These are phyloP conservation scores for Aspergillus amoenus DNA, from an alignment of 2,329 filamentous ascomycete genomes.

Conservation along the genomic window DNA sequence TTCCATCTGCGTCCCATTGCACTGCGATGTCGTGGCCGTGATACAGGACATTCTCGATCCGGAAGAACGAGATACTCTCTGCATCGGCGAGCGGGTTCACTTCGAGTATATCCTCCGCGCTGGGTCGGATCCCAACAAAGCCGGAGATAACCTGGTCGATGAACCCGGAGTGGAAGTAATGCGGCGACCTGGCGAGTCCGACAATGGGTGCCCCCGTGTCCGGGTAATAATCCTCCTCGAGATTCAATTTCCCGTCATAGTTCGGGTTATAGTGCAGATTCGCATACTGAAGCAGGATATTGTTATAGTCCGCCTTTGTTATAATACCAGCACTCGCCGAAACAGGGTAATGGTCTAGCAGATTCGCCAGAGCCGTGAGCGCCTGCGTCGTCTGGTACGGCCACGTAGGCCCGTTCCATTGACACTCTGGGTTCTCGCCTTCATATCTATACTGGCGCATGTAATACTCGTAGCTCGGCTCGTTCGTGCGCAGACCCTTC, in stretches of 20 bases:
- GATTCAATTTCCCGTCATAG: slow-evolving; percentile 31
- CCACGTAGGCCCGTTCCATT: slow-evolving; percentile 49
- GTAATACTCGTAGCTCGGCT: slow-evolving; percentile 47
- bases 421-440: slow-evolving; percentile 38
- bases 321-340: slow-evolving; percentile 17
- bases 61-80: slow-evolving; percentile 39
- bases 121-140: slow-evolving; percentile 44
- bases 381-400: slow-evolving; percentile 46
- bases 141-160: slow-evolving; percentile 44
- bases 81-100: slow-evolving; percentile 41
- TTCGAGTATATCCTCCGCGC: slow-evolving; percentile 39
- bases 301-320: slow-evolving; percentile 35
- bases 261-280: slow-evolving; percentile 39
- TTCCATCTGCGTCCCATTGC: slow-evolving; percentile 38
- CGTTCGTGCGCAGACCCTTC: slow-evolving; percentile 43
- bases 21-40: slow-evolving; percentile 44
- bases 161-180: slow-evolving; percentile 50
- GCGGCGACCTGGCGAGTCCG: slow-evolving; percentile 42
- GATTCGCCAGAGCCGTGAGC: slow-evolving; percentile 42
- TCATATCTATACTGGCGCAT: slow-evolving; percentile 40
- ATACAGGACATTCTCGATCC: slow-evolving; percentile 42
- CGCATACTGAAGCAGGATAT: slow-evolving; percentile 40
- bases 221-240: slow-evolving; percentile 47
- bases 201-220: slow-evolving; percentile 44
- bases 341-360: slow-evolving; percentile 43